These are phyloP conservation scores for Coemansia sp. DNA, from an alignment of 192 early-diverging fungal genomes.

Conservation along the genomic window DNA sequence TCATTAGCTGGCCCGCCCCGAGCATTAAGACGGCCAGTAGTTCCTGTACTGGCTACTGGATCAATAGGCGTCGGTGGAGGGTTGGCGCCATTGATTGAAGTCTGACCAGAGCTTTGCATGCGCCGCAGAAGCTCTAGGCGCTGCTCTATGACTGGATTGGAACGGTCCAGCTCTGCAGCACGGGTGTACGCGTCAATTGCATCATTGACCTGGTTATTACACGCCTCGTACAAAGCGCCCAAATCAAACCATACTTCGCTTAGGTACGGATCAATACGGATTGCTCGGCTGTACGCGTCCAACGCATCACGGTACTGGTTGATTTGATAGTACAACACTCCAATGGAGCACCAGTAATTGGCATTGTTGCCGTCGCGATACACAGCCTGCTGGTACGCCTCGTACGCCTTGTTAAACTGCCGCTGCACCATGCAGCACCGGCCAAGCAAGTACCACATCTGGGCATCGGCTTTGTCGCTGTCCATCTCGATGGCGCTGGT, in stretches of 20 bases:
- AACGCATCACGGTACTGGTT: slow-evolving; percentile 91
- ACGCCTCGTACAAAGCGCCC: slow-evolving; percentile 94
- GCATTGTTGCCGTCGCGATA: slow-evolving; percentile 90
- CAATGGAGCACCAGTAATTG: slow-evolving; percentile 98
- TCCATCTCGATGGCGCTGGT: slow-evolving; percentile 77
- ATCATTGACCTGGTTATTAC: slow-evolving; percentile 96
- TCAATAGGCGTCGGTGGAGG: slow-evolving; percentile 46
- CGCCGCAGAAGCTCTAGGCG: slow-evolving; percentile 56
- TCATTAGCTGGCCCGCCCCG: slow-evolving; percentile 51
- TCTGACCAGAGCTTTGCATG: slow-evolving; percentile 44
- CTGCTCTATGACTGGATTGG: slow-evolving; percentile 85
- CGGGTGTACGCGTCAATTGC: slow-evolving; percentile 95
- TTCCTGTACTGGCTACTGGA: slow-evolving; percentile 28
- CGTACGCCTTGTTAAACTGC: slow-evolving; percentile 93
- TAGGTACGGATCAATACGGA: slow-evolving; percentile 89
- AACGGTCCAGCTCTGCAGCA: slow-evolving; percentile 88
- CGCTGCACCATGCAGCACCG: slow-evolving; percentile 95
- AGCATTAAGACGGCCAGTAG: slow-evolving; percentile 47
- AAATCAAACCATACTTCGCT: slow-evolving; percentile 98
- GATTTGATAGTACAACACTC: slow-evolving; percentile 96
- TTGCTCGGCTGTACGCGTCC: slow-evolving; percentile 95
- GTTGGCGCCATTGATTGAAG: slow-evolving; percentile 21
- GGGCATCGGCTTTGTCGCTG: slow-evolving; percentile 82
- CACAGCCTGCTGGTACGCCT: slow-evolving; percentile 97
- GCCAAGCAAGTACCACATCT: slow-evolving; percentile 93